phyloP scores from a whole-genome alignment of 2,329 filamentous ascomycete genomes.

The Apiospora marii region DNA sequence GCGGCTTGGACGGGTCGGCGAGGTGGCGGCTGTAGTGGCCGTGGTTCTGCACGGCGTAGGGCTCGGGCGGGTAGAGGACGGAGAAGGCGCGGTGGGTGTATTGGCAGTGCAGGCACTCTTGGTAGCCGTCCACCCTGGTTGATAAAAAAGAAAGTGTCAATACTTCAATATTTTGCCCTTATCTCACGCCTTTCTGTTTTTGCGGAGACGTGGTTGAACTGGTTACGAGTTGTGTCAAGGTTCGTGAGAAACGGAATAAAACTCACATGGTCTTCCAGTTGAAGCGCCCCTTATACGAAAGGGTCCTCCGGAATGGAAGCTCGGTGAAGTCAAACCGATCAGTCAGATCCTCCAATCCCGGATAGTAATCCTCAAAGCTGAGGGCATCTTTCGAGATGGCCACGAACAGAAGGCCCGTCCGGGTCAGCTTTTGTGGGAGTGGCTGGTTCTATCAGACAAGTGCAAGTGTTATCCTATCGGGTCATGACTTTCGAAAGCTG shows the following conservation, averaged over 20 bases:
- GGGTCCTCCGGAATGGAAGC: conserved; percentile 58
- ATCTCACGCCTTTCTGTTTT: too few relatives aligned
- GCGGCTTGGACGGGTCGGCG: conserved; percentile 57
- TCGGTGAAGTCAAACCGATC: conserved; percentile 61
- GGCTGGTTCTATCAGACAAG: not conserved
- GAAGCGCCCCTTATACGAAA: conserved; percentile 63
- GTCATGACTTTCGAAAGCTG: too few relatives aligned
- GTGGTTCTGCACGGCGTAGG: conserved; percentile 62
- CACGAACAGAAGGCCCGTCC: conserved; percentile 60
- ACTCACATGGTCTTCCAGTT: conserved; percentile 65
- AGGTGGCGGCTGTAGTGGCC: conserved; percentile 64
- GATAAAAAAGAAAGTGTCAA: too few relatives aligned
- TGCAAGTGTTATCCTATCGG: not conserved
- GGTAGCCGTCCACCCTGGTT: conserved; percentile 59
- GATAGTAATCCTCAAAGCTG: conserved; percentile 60
- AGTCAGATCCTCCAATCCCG: conserved; percentile 56
- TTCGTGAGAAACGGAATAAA: too few relatives aligned
- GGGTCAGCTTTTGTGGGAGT: conserved; percentile 46
- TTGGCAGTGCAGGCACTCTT: conserved; percentile 66
- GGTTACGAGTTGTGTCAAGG: too few relatives aligned
- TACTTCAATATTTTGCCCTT: too few relatives aligned
- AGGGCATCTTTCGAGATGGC: conserved; percentile 57
- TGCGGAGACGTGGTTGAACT: too few relatives aligned
- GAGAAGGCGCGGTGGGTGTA: conserved; percentile 66
- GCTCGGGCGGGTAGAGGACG: conserved; percentile 61